These are phyloP conservation scores for Chaetoceros tenuissimus DNA, from an alignment of 108 stramenopile genomes.

Conservation along the genomic window DNA sequence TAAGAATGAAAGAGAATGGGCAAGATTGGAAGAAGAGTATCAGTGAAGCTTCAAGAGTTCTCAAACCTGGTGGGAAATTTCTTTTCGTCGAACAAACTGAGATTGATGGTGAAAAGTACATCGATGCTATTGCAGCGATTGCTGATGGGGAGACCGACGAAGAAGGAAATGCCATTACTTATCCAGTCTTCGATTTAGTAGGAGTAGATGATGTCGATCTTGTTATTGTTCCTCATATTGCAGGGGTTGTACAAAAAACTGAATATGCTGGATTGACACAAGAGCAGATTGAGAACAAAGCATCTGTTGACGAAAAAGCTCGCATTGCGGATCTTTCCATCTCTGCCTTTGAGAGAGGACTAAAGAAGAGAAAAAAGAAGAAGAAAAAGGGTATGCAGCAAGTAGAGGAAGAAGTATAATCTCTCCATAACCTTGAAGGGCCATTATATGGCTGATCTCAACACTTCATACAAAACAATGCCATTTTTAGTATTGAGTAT, in stretches of 20 bases:
- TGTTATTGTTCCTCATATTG: conserved; percentile 70
- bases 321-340: conserved; percentile 67
- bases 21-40: conserved; percentile 68
- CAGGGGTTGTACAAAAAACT: conserved; percentile 73
- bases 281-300: conserved; percentile 29
- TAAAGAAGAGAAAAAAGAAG: conserved; percentile 64
- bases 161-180: conserved; percentile 4
- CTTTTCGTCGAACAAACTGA: conserved; percentile 71
- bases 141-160: conserved; percentile 15
- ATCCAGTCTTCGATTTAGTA: conserved; percentile 55
- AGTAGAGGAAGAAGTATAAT: conserved; percentile 11
- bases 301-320: conserved; percentile 45
- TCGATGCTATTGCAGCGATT: conserved; percentile 25
- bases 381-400: conserved; percentile 39
- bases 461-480: no score
- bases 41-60: conserved; percentile 68
- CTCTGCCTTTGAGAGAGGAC: conserved; percentile 70
- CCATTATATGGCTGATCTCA: no score
- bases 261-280: conserved; percentile 56
- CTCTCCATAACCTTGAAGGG: no score
- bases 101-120: conserved; percentile 55
- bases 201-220: conserved; percentile 78
- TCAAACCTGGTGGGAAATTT: conserved; percentile 79
- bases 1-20: conserved; percentile 64
- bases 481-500: no score